phyloP scores from a whole-genome alignment of 2,329 filamentous ascomycete genomes.

The Fonsecaea nubica region DNA sequence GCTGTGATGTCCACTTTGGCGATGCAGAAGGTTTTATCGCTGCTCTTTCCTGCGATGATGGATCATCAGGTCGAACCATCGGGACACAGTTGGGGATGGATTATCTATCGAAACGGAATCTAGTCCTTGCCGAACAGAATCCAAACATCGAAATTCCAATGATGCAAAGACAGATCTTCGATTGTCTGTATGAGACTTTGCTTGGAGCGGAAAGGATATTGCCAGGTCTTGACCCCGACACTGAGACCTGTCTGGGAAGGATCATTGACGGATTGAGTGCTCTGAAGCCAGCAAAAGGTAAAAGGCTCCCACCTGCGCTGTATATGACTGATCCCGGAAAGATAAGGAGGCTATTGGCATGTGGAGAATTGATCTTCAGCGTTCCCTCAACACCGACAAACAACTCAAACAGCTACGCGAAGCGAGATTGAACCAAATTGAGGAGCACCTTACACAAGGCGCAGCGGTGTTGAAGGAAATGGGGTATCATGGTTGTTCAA shows the following conservation, averaged over 20 bases:
- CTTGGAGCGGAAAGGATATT: neutral
- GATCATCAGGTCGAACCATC: neutral
- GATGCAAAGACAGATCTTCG: neutral
- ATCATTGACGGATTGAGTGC: conserved; percentile 4
- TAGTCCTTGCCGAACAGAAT: neutral
- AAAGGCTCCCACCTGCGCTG: neutral
- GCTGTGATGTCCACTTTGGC: conserved; percentile 15
- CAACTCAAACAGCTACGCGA: neutral
- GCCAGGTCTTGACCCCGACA: neutral
- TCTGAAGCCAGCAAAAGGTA: conserved; percentile 21
- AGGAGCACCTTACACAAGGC: neutral
- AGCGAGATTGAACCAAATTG: neutral
- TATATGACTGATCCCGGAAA: neutral
- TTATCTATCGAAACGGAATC: neutral
- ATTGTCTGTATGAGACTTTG: neutral
- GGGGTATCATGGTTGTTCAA: neutral
- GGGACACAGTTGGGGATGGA: neutral
- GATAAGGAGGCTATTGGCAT: conserved; percentile 9
- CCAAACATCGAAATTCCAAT: conserved; percentile 3
- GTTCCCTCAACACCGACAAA: conserved; percentile 1
- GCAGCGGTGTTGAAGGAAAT: neutral
- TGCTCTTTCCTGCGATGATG: neutral
- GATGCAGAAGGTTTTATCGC: conserved; percentile 6
- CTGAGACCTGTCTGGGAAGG: neutral
- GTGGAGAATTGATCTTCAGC: conserved; percentile 23